Percentiles rank a stretch among this genome's conserved stretches.
phyloP scores from a whole-genome alignment of 2,329 filamentous ascomycete species.

The Balansia obtecta region DNA sequence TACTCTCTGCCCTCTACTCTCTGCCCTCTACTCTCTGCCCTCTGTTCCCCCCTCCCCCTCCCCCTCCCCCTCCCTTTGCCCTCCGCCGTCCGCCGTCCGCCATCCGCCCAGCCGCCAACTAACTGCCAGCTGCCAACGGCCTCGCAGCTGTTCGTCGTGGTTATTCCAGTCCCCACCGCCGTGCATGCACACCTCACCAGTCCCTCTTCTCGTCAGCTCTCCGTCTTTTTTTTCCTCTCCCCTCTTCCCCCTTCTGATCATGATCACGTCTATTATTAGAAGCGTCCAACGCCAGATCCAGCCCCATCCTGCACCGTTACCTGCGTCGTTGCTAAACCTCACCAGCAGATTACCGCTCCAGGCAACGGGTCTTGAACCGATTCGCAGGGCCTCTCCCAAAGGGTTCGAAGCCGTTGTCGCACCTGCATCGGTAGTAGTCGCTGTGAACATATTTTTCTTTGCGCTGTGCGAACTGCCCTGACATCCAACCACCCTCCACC shows the following conservation, averaged over 20 bases:
- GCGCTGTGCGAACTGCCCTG: neutral
- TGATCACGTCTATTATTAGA: constrained; percentile 37
- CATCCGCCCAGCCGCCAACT: too few relatives aligned
- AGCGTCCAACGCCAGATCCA: constrained; percentile 37
- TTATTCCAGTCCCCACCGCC: too few relatives aligned
- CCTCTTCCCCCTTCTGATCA: constrained; percentile 23
- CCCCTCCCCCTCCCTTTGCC: too few relatives aligned
- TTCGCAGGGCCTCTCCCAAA: neutral
- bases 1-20: too few relatives aligned
- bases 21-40: too few relatives aligned
- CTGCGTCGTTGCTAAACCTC: neutral
- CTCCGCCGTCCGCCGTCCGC: too few relatives aligned
- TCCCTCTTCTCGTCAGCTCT: constrained; percentile 5
- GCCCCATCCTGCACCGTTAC: constrained; percentile 25
- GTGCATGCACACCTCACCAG: neutral
- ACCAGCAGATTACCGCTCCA: neutral
- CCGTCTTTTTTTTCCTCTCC: constrained; percentile 12
- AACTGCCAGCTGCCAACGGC: too few relatives aligned
- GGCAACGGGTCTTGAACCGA: neutral
- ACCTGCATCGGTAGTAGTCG: neutral
- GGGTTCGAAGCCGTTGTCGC: neutral
- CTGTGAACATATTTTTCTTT: neutral
- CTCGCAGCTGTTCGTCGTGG: too few relatives aligned
- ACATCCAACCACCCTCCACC: constrained; percentile 1
- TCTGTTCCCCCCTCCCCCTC: too few relatives aligned